Conservation (phyloP, 2,329 filamentous ascomycete genomes). For the Fusarium paranaense region DNA sequence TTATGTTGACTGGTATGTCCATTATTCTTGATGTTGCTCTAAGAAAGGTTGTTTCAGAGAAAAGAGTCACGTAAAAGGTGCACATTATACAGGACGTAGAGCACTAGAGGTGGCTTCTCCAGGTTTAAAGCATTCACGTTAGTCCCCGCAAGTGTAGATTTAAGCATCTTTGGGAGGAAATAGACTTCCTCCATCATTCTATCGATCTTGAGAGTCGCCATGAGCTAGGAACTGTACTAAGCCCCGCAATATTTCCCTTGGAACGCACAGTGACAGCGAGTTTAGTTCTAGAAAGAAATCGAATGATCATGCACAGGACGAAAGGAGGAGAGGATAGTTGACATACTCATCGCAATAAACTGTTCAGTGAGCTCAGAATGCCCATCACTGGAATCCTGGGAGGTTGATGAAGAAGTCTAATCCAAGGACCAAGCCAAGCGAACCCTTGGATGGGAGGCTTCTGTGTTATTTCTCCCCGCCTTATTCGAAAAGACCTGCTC, state of each 20-base stretch:
- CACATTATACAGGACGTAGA: neutral
- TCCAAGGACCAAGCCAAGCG: too few species aligned
- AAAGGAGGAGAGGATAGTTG: neutral
- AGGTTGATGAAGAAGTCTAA: fast-evolving
- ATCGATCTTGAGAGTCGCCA: neutral
- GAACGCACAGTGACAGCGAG: neutral
- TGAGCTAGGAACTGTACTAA: neutral
- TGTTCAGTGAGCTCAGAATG: neutral
- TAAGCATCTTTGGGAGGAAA: neutral
- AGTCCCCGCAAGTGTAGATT: neutral
- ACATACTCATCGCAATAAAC: too few species aligned
- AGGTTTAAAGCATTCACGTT: too few species aligned
- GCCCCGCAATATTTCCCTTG: neutral
- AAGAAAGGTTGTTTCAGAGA: neutral
- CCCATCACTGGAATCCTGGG: neutral
- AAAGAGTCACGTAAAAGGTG: neutral
- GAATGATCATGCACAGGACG: too few species aligned
- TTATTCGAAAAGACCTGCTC: neutral
- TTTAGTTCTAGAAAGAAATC: neutral
- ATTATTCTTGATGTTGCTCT: neutral
- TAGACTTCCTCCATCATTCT: neutral
- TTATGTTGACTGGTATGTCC: neutral
- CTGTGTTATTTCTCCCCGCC: neutral
- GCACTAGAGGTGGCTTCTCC: neutral
- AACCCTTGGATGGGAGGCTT: neutral